phyloP scores from a whole-genome alignment of 805 yeast species.

The Torulaspora delbrueckii region DNA sequence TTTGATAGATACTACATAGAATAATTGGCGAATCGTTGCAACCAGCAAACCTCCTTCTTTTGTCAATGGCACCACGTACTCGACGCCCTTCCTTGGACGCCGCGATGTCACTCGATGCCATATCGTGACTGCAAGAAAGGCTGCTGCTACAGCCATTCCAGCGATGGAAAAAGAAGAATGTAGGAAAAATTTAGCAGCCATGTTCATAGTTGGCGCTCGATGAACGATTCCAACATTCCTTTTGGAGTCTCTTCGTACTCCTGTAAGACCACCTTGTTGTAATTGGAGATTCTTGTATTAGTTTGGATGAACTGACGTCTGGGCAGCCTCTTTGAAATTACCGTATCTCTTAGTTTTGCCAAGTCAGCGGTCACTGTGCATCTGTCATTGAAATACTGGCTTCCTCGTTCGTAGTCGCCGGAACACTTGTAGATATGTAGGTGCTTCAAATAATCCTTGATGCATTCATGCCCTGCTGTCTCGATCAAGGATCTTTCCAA shows the following conservation, averaged over 20 bases:
- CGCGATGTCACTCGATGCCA: slow-evolving; percentile 9
- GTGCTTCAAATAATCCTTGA: slow-evolving; percentile 63
- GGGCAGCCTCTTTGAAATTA: slow-evolving; percentile 69
- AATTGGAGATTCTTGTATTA: slow-evolving; percentile 48
- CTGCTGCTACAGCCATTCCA: slow-evolving; percentile 1
- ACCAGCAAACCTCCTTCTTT: background rate
- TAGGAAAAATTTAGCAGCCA: background rate
- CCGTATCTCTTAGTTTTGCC: slow-evolving; percentile 60
- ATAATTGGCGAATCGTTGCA: background rate
- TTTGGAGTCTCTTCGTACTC: slow-evolving; percentile 70
- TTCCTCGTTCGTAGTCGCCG: slow-evolving; percentile 64
- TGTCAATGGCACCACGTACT: background rate
- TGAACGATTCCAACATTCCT: slow-evolving; percentile 77
- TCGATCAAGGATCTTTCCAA: slow-evolving; percentile 60
- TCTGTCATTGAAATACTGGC: slow-evolving; percentile 56
- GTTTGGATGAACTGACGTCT: slow-evolving; percentile 83
- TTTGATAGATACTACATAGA: background rate
- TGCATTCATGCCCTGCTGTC: slow-evolving; percentile 66
- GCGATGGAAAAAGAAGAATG: background rate
- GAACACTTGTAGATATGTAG: slow-evolving; percentile 77
- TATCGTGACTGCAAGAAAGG: slow-evolving; percentile 4
- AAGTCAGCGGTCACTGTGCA: slow-evolving; percentile 64
- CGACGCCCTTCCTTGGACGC: slow-evolving; percentile 1
- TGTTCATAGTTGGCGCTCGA: slow-evolving; percentile 45
- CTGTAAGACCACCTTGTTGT: slow-evolving; percentile 41